Base-by-base conservation (phyloP, 1,139 yeast genomes). In the Zygosaccharomyces pseudobailii region DNA sequence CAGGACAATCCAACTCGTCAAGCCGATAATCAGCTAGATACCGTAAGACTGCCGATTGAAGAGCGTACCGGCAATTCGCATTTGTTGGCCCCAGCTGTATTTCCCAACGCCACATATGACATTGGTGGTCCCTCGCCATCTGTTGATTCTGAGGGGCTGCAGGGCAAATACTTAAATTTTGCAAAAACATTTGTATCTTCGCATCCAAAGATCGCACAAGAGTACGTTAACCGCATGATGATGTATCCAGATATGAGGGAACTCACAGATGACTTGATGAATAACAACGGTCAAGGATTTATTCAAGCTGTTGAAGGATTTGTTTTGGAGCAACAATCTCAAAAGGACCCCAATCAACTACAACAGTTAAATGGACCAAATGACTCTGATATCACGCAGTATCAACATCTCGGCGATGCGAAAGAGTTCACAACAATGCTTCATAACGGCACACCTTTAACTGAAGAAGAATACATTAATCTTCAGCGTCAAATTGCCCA, bases 121-220 rank as follows among this genome's bases (percentile, higher is more conserved):
- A 33, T 33, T 25, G 33, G 13, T 17, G 40, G 31, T 13, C 31
- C 17, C 3, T 32, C 40, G n/a, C 44, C 46, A 38, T 23, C 30
- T 5, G 32, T 42, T 19, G 49, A 38, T n/a, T 50, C 52, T 31
- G 63, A 57, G 4, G 55, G 55, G 24, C 36, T 55, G 22, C 56
- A 54, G 36, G 52, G 49, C 6, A 57, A 55, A 49, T 62, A 63
- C 46, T 38, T 62, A 44, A 49, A 55, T 31, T 64, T 64, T 45
- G 62, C 67, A 2, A 57, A 62, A 45, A 61, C 62, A 23, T 62
- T 59, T 40, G 58, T 64, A 6, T 63, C 68, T 4, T 60, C 67
- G 1, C 66, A 63, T 42, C 66, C 66, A 22, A 62, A 61, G 30
- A 56, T 65, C 32, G 67, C 68, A 3, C 54, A 63, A 42, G 67